Evolutionary conservation across 2,329 filamentous ascomycete genomes (phyloP).

Genomic region (Orbilia oligospora): DNA sequence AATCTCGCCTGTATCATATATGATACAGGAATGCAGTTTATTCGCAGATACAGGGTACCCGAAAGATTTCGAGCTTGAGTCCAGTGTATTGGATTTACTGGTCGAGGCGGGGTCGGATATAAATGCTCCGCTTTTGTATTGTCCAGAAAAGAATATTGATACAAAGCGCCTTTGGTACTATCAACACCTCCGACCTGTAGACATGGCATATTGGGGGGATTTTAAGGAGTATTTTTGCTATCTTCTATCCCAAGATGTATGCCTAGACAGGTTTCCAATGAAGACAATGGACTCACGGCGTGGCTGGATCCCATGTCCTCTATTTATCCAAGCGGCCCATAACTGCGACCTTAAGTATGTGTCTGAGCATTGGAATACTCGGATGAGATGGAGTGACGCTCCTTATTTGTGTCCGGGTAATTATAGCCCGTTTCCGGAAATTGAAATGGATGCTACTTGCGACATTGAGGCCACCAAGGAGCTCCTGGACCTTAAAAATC

Average conservation of each 20-base stretch:
- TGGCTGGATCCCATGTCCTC: not conserved
- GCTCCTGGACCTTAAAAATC: not conserved
- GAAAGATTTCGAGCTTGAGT: not conserved
- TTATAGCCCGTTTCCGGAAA: not conserved
- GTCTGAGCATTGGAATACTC: not conserved
- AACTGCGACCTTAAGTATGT: not conserved
- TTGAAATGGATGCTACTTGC: not conserved
- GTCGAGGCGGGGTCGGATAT: not conserved
- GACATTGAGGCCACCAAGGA: not conserved
- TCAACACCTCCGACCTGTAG: not conserved
- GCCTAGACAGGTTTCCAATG: not conserved
- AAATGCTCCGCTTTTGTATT: not conserved
- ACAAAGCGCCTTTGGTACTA: not conserved
- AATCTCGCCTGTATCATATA: not conserved
- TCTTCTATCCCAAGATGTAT: not conserved
- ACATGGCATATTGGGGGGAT: constrained; percentile 4
- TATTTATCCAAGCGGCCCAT: constrained; percentile 3
- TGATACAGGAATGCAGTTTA: not conserved
- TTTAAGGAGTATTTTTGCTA: not conserved
- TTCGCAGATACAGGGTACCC: not conserved
- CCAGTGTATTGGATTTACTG: constrained; percentile 5
- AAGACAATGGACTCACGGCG: not conserved
- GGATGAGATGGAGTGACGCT: not conserved
- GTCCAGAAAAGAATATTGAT: not conserved
- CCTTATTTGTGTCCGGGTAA: too few species aligned